Evolutionary conservation across 805 yeast species (phyloP).

Genomic region (Kurtzmaniella cleridarum): DNA sequence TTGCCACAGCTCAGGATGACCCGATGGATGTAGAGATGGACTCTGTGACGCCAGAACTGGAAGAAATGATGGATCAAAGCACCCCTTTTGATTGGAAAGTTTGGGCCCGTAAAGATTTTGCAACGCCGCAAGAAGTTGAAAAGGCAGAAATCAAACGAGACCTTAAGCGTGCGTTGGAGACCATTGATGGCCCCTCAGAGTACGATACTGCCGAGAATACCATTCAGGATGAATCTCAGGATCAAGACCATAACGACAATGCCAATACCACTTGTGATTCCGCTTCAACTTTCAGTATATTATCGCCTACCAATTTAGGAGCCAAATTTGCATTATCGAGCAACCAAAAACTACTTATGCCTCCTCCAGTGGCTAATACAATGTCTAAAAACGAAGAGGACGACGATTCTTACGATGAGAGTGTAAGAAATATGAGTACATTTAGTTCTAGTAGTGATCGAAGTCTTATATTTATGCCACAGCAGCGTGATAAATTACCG

Average conservation of each 20-base stretch:
- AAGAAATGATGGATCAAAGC: not conserved
- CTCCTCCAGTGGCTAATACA: constrained; percentile 16
- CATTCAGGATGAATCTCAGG: constrained; percentile 8
- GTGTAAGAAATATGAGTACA: constrained; percentile 9
- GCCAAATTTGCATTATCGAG: constrained; percentile 34
- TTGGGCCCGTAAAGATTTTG: constrained; percentile 3
- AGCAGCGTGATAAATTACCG: not conserved
- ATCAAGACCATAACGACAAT: constrained; percentile 4
- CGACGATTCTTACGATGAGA: not conserved
- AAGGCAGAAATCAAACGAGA: not conserved
- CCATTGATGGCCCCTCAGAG: constrained; percentile 1
- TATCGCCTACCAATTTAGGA: constrained; percentile 38
- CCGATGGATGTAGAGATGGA: constrained; percentile 13
- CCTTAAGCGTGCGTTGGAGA: not conserved
- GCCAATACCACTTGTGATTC: constrained; percentile 1
- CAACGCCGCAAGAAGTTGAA: not conserved
- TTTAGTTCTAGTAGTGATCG: constrained; percentile 10
- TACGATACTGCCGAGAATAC: constrained; percentile 8
- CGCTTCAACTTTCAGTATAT: constrained; percentile 6
- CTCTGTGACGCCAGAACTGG: constrained; percentile 3
- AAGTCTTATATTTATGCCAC: constrained; percentile 4
- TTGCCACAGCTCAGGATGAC: constrained; percentile 6
- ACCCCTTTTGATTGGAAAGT: constrained; percentile 5
- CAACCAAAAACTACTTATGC: constrained; percentile 23
- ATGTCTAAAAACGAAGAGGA: not conserved